These are phyloP conservation scores for Nyssa sinensis DNA, from an alignment of 148 eudicot genomes.

Conservation along the genomic window DNA sequence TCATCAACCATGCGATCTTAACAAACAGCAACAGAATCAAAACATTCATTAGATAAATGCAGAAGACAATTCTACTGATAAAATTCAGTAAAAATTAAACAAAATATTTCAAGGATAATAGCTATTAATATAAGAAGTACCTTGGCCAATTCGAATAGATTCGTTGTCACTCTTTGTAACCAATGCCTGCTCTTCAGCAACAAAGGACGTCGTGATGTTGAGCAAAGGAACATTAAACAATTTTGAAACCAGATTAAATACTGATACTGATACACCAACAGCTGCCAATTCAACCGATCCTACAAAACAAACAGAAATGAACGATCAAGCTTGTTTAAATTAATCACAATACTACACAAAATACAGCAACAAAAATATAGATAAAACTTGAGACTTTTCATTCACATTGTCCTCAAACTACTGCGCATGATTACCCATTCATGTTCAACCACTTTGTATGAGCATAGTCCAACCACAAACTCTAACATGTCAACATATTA, in stretches of 20 bases:
- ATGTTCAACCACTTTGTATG: too few relatives aligned
- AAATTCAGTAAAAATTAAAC: background rate
- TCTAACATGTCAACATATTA: background rate
- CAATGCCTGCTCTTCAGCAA: slow-evolving; percentile 90
- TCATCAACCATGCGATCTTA: slow-evolving; percentile 20
- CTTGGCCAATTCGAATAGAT: slow-evolving; percentile 31
- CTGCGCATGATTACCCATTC: too few relatives aligned
- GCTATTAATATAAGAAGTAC: slow-evolving; percentile 32
- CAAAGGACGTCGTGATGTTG: slow-evolving; percentile 90
- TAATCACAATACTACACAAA: background rate
- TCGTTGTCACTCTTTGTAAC: slow-evolving; percentile 25
- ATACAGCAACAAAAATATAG: background rate
- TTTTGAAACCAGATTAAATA: slow-evolving; percentile 85
- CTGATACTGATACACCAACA: slow-evolving; percentile 85
- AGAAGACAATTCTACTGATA: slow-evolving; percentile 2
- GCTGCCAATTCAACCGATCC: slow-evolving; percentile 95
- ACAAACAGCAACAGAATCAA: slow-evolving; percentile 7
- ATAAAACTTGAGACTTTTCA: background rate
- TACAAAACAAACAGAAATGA: slow-evolving; percentile 24
- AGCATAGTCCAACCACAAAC: slow-evolving; percentile 8
- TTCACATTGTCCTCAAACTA: background rate
- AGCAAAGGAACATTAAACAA: slow-evolving; percentile 93
- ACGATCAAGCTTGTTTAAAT: background rate
- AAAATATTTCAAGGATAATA: background rate
- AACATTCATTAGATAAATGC: slow-evolving; percentile 17